phyloP scores from a whole-genome alignment of 176 grass and related monocot genomes.

The Eragrostis nindensis region DNA sequence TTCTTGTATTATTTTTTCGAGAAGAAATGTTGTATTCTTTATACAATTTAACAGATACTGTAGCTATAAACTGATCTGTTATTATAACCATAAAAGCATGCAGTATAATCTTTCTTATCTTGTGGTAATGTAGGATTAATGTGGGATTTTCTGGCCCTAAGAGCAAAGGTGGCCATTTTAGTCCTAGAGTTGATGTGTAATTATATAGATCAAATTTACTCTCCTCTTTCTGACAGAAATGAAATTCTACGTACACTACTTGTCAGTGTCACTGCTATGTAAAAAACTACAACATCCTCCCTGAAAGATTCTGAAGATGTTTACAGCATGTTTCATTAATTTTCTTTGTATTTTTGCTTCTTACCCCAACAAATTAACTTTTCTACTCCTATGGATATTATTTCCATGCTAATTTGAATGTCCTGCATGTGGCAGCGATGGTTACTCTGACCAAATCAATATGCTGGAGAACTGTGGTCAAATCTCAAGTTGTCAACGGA shows the following conservation, averaged over 20 bases:
- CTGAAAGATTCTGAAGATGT: background rate
- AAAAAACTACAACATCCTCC: background rate
- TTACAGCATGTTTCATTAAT: background rate
- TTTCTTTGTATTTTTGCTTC: too few relatives aligned
- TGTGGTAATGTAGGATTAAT: background rate
- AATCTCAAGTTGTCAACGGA: slow-evolving; percentile 70
- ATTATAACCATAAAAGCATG: too few relatives aligned
- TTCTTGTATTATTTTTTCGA: too few relatives aligned
- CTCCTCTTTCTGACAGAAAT: background rate
- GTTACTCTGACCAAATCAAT: slow-evolving; percentile 83
- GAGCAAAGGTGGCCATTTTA: too few relatives aligned
- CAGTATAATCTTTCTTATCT: too few relatives aligned
- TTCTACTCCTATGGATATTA: background rate
- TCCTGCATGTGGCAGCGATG: slow-evolving; percentile 67
- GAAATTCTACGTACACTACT: background rate
- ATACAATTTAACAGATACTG: too few relatives aligned
- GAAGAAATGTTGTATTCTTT: too few relatives aligned
- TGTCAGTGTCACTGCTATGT: background rate
- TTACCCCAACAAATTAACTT: too few relatives aligned
- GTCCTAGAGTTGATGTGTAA: too few relatives aligned
- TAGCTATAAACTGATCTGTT: too few relatives aligned
- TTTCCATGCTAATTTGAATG: slow-evolving; percentile 21
- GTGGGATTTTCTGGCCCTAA: too few relatives aligned
- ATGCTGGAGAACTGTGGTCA: slow-evolving; percentile 85
- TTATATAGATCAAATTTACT: background rate